Conservation (phyloP, 768 basidiomycete genomes). For the Lactarius akahatsu region DNA sequence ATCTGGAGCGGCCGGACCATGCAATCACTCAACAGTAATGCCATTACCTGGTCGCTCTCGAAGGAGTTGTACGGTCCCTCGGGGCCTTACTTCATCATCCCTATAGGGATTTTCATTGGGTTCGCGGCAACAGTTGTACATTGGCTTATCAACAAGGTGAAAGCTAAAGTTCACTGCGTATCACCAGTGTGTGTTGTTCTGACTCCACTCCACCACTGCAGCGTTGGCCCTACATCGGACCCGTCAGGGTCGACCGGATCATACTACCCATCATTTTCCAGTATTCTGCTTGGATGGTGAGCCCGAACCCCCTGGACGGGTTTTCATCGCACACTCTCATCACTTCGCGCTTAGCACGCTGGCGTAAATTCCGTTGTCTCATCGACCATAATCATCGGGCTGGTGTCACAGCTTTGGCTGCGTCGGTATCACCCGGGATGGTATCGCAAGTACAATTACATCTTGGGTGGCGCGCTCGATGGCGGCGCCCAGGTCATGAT, state of each 20-base stretch:
- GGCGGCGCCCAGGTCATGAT: constrained; percentile 67
- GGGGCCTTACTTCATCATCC: constrained; percentile 58
- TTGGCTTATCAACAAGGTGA: constrained; percentile 53
- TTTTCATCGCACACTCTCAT: constrained; percentile 18
- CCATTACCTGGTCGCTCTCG: constrained; percentile 64
- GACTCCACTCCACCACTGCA: constrained; percentile 30
- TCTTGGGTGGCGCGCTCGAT: constrained; percentile 63
- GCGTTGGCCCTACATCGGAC: constrained; percentile 57
- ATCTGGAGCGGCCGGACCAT: constrained; percentile 47
- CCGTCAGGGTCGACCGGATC: constrained; percentile 48
- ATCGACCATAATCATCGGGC: constrained; percentile 48
- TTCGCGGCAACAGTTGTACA: constrained; percentile 52
- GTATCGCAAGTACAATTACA: constrained; percentile 68
- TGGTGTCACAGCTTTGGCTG: constrained; percentile 51
- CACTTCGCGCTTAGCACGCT: constrained; percentile 33
- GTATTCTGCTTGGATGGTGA: constrained; percentile 43
- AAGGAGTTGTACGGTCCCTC: constrained; percentile 53
- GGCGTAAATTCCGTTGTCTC: constrained; percentile 55
- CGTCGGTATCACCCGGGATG: constrained; percentile 39
- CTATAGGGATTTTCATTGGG: constrained; percentile 53
- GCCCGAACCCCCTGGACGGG: not conserved
- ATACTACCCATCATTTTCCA: constrained; percentile 56
- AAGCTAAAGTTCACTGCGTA: not conserved
- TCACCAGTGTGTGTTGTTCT: too few relatives aligned
- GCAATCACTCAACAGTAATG: constrained; percentile 55